A percentile compares a stretch with the other conserved stretches of the same genome.
Evolutionary conservation across 2,329 filamentous ascomycete species (phyloP).

Genomic region (Xylaria multiplex): DNA sequence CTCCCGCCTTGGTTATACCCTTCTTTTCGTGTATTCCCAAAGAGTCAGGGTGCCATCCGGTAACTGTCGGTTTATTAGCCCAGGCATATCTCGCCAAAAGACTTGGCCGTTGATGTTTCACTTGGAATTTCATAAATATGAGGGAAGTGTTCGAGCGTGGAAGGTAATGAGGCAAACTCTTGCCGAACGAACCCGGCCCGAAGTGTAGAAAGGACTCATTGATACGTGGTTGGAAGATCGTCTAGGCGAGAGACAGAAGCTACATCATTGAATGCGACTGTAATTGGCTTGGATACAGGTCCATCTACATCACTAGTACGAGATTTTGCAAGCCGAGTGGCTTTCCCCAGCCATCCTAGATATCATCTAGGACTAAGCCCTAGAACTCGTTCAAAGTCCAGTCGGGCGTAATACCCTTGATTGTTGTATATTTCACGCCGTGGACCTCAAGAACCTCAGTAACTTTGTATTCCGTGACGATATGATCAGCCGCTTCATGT

Average conservation of each 20-base stretch:
- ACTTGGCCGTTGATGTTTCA: not conserved
- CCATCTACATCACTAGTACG: not conserved
- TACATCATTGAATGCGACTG: not conserved
- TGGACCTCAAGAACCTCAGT: not conserved
- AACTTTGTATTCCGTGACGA: not conserved
- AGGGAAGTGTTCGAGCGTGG: not conserved
- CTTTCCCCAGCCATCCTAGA: not conserved
- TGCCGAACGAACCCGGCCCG: not conserved
- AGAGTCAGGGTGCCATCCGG: not conserved
- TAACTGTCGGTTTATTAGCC: no score
- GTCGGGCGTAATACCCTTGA: not conserved
- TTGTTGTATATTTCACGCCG: not conserved
- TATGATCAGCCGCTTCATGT: not conserved
- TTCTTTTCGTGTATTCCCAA: not conserved
- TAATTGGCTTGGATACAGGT: not conserved
- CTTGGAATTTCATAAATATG: not conserved
- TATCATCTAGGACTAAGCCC: not conserved
- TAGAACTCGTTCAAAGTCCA: not conserved
- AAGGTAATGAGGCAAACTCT: not conserved
- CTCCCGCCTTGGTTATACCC: not conserved
- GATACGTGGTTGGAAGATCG: not conserved
- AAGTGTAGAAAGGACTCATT: not conserved
- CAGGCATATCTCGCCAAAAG: not conserved
- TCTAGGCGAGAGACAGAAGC: not conserved
- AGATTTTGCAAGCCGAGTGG: no score